Conservation (phyloP, 2,329 filamentous ascomycete species). For the Trichoderma semiorbis region DNA sequence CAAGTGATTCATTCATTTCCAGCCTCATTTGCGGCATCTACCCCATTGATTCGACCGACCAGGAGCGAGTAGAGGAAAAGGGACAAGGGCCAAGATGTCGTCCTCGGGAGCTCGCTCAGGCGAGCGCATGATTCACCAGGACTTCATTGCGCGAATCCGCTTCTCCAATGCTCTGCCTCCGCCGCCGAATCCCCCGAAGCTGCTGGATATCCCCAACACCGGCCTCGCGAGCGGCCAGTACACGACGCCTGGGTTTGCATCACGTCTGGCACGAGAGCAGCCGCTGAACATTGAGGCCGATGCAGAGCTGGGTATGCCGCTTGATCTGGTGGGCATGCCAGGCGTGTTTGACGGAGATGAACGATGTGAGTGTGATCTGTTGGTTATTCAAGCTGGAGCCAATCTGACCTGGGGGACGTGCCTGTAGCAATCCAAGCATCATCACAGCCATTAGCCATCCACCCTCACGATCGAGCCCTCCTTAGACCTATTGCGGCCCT, state of each 20-base stretch:
- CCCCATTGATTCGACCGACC: neutral
- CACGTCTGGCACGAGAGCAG: constrained; percentile 83
- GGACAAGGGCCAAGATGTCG: constrained; percentile 28
- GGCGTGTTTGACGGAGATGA: constrained; percentile 95
- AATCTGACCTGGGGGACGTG: constrained; percentile 7
- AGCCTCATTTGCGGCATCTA: neutral
- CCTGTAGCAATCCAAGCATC: constrained; percentile 74
- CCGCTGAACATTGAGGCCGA: constrained; percentile 95
- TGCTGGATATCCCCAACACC: constrained; percentile 93
- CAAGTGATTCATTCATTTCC: neutral
- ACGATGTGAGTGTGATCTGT: constrained; percentile 58
- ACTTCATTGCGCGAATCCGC: constrained; percentile 93
- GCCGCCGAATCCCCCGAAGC: constrained; percentile 90
- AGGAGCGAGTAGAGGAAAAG: constrained; percentile 16
- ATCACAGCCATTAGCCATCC: constrained; percentile 65
- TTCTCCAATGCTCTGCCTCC: constrained; percentile 95
- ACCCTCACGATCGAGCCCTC: constrained; percentile 80
- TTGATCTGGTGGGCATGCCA: constrained; percentile 91
- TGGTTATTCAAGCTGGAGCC: neutral
- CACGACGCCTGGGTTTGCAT: constrained; percentile 85
- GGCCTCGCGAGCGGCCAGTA: constrained; percentile 84
- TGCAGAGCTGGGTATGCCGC: constrained; percentile 95
- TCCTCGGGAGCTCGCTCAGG: constrained; percentile 40
- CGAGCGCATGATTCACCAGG: constrained; percentile 73
- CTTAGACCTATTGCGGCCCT: constrained; percentile 80